Percentiles rank a stretch among this genome's conserved stretches.
phyloP scores from a whole-genome alignment of 768 basidiomycete species.

The Zangia roseola region DNA sequence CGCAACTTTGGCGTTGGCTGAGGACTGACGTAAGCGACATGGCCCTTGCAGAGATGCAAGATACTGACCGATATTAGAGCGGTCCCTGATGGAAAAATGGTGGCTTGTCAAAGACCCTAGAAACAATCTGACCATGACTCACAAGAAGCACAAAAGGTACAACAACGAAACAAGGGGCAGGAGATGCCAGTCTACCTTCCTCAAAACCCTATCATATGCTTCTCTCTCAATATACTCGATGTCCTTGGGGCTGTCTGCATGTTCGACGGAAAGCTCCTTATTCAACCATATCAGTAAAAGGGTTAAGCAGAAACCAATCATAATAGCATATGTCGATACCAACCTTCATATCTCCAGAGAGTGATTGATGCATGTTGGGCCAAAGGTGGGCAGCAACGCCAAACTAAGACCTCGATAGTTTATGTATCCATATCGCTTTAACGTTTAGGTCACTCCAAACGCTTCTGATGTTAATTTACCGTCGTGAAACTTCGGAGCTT shows the following conservation, averaged over 20 bases:
- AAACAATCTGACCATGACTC: neutral
- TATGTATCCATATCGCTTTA: too few relatives aligned
- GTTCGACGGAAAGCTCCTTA: neutral
- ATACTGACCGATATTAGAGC: constrained; percentile 39
- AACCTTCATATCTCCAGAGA: too few relatives aligned
- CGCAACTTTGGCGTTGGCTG: constrained; percentile 40
- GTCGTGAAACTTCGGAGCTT: too few relatives aligned
- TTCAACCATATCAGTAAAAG: neutral
- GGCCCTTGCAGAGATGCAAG: neutral
- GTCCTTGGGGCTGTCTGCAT: neutral
- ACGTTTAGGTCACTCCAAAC: too few relatives aligned
- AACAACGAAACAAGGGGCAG: constrained; percentile 18
- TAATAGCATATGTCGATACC: too few relatives aligned
- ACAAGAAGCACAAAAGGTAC: constrained; percentile 22
- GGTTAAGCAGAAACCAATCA: too few relatives aligned
- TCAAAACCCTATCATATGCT: constrained; percentile 5
- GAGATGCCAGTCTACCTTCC: constrained; percentile 20
- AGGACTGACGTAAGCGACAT: neutral
- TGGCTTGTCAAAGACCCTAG: neutral
- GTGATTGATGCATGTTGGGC: too few relatives aligned
- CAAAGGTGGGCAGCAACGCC: too few relatives aligned
- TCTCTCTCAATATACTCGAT: neutral
- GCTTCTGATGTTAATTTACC: too few relatives aligned
- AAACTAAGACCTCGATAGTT: too few relatives aligned
- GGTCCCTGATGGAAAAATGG: constrained; percentile 28